Evolutionary conservation across 2,329 filamentous ascomycete genomes (phyloP).

Genomic region (Fusarium austroafricanum): DNA sequence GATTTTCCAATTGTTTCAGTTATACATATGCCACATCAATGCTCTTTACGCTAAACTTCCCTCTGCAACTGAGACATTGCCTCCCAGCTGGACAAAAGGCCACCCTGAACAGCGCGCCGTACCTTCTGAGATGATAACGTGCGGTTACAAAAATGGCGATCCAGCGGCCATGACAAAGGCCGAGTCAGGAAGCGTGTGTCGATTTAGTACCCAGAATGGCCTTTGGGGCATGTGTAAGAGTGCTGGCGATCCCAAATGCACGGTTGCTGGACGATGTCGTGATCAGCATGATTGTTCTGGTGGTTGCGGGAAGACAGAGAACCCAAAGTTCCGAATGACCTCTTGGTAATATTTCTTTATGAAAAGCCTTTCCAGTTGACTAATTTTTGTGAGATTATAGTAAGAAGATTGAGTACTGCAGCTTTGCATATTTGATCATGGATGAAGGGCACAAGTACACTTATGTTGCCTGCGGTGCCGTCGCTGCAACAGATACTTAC

Average conservation of each 20-base stretch:
- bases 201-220: slow-evolving; percentile 48
- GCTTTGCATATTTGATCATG: slow-evolving; percentile 49
- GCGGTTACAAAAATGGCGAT: slow-evolving; percentile 49
- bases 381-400: not conserved
- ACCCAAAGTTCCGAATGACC: slow-evolving; percentile 46
- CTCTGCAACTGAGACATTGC: slow-evolving; percentile 23
- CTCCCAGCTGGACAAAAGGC: not conserved
- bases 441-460: slow-evolving; percentile 50
- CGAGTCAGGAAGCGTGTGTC: slow-evolving; percentile 49
- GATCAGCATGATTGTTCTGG: slow-evolving; percentile 49
- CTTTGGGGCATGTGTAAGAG: slow-evolving; percentile 54
- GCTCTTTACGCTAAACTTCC: not conserved
- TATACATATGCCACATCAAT: slow-evolving; percentile 1
- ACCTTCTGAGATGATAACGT: slow-evolving; percentile 40
- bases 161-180: slow-evolving; percentile 44
- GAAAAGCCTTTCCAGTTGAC: too few relatives aligned
- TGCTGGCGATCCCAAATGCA: slow-evolving; percentile 38
- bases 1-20: slow-evolving; percentile 18
- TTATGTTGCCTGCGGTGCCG: slow-evolving; percentile 51
- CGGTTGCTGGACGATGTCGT: slow-evolving; percentile 51
- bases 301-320: slow-evolving; percentile 47
- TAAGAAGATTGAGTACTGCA: slow-evolving; percentile 45
- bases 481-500: slow-evolving; percentile 43
- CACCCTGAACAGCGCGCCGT: slow-evolving; percentile 3
- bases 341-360: slow-evolving; percentile 46